A percentile compares a stretch with the other conserved stretches of the same genome.
phyloP scores from a whole-genome alignment of 164 flowering plant genomes.

The Tinospora cordifolia region DNA sequence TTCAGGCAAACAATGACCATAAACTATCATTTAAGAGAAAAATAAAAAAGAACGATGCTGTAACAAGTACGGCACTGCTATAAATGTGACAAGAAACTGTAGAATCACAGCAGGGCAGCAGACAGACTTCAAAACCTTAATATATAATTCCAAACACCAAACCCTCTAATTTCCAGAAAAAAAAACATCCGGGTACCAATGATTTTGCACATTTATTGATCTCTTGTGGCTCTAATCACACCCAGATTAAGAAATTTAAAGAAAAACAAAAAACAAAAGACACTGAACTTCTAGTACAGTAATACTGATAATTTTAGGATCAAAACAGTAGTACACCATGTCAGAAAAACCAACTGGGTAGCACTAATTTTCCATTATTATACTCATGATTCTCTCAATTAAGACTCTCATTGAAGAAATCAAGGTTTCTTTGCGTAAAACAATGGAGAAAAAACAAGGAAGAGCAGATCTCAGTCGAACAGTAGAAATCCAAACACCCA shows the following conservation, averaged over 20 bases:
- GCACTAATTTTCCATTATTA: no score
- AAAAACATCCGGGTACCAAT: neutral
- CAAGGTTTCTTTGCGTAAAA: no score
- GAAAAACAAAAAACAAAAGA: no score
- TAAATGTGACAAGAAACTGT: neutral
- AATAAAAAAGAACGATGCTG: neutral
- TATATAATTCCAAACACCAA: neutral
- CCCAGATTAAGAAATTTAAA: no score
- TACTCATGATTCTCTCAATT: no score
- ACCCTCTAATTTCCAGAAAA: neutral
- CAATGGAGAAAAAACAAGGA: no score
- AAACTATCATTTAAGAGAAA: neutral
- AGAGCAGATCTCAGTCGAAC: neutral
- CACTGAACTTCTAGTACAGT: no score
- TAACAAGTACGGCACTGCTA: neutral
- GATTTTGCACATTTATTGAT: neutral
- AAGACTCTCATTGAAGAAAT: no score
- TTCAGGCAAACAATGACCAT: neutral
- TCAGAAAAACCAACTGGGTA: no score
- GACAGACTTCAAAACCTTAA: neutral
- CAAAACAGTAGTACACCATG: no score
- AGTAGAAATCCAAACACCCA: slow-evolving; percentile 4
- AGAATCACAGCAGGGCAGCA: neutral
- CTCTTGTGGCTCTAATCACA: no score
- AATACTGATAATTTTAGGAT: no score